Conservation (phyloP, 2,329 filamentous ascomycete species). For the Fusarium goolgardi region DNA sequence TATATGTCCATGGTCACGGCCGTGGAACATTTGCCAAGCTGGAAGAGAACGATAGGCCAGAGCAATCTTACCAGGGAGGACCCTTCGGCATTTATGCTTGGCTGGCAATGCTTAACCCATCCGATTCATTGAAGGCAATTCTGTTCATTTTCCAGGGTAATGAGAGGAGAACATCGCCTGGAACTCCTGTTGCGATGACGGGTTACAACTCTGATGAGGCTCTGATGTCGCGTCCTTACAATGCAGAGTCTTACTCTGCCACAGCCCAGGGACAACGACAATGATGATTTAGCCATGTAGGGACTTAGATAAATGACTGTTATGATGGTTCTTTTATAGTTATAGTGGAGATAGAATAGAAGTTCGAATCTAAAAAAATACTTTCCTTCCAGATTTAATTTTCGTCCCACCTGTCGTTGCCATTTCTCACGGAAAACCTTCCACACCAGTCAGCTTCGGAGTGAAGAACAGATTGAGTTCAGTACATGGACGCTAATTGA, state of each 20-base stretch:
- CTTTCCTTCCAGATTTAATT: neutral
- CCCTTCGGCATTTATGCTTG: conserved; percentile 31
- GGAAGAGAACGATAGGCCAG: conserved; percentile 2
- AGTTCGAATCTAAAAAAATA: neutral
- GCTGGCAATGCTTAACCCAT: conserved; percentile 36
- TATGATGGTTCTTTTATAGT: neutral
- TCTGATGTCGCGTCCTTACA: conserved; percentile 13
- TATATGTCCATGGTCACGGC: conserved; percentile 23
- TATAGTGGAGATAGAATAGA: neutral
- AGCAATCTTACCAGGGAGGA: conserved; percentile 30
- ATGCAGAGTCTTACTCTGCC: conserved; percentile 6
- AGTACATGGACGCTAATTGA: neutral
- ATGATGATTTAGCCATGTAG: neutral
- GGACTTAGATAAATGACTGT: neutral
- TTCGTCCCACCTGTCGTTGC: too few species aligned
- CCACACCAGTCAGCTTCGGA: neutral
- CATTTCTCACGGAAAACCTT: neutral
- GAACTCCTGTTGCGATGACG: conserved; percentile 12
- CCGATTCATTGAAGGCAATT: conserved; percentile 29
- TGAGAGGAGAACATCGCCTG: neutral
- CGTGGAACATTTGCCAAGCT: conserved; percentile 16
- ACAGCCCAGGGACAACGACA: neutral
- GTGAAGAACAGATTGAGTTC: rapidly evolving
- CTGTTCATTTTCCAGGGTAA: conserved; percentile 21
- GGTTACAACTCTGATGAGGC: conserved; percentile 12